Evolutionary conservation across 768 basidiomycete species (phyloP).

Genomic region (Amanita exitialis): DNA sequence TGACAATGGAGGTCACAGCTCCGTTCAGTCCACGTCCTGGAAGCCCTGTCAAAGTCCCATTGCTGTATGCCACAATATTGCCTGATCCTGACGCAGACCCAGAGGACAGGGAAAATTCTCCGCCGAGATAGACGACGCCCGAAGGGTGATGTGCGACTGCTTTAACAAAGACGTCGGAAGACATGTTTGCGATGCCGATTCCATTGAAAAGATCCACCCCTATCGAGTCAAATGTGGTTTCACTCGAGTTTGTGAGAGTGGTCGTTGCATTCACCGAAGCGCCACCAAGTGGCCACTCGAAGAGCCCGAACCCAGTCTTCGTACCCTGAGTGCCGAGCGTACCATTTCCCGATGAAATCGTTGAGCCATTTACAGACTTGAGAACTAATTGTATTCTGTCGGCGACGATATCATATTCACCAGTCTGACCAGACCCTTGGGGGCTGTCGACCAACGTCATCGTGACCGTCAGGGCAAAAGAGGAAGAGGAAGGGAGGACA

Average conservation of each 20-base stretch:
- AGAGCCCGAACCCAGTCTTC: constrained; percentile 67
- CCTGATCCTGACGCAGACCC: constrained; percentile 44
- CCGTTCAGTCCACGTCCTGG: constrained; percentile 72
- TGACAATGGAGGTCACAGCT: constrained; percentile 55
- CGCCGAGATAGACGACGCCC: constrained; percentile 63
- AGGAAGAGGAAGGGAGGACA: constrained; percentile 60
- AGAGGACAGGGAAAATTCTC: constrained; percentile 56
- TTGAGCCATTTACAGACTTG: constrained; percentile 43
- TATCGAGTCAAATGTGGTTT: constrained; percentile 57
- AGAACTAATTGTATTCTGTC: constrained; percentile 77
- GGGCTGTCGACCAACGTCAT: constrained; percentile 67
- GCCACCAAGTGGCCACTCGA: constrained; percentile 70
- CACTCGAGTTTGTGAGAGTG: constrained; percentile 52
- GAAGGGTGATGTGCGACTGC: constrained; percentile 58
- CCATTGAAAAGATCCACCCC: constrained; percentile 54
- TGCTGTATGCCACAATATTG: constrained; percentile 68
- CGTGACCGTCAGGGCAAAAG: constrained; percentile 65
- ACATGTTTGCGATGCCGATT: constrained; percentile 36
- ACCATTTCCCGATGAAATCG: constrained; percentile 21
- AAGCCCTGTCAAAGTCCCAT: constrained; percentile 42
- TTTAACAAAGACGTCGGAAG: constrained; percentile 31
- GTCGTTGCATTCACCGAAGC: constrained; percentile 47
- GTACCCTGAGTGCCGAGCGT: constrained; percentile 20
- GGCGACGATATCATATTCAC: constrained; percentile 77
- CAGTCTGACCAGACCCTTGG: constrained; percentile 47